Percentiles rank a stretch among this genome's conserved stretches.
phyloP scores from a whole-genome alignment of 495 filamentous ascomycete species.

The Penicillium canescens region DNA sequence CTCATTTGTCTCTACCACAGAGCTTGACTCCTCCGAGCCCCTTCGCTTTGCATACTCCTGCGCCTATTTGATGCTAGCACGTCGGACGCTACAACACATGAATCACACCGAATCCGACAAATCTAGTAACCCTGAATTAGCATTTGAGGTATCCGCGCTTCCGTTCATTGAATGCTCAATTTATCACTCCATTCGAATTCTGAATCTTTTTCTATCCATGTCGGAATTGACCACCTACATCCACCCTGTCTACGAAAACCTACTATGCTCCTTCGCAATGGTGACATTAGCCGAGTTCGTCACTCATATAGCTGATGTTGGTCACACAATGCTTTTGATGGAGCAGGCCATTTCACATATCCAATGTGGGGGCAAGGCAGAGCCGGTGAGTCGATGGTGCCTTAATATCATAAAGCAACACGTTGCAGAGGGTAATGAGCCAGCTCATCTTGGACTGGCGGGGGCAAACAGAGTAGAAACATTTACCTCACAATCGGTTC shows the following conservation, averaged over 20 bases:
- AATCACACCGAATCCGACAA: not conserved
- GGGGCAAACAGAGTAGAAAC: not conserved
- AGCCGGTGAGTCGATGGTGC: slow-evolving; percentile 21
- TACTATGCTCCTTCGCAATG: slow-evolving; percentile 20
- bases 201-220: slow-evolving; percentile 12
- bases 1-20: not conserved
- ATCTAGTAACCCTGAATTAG: not conserved
- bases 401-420: slow-evolving; percentile 18
- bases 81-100: slow-evolving; percentile 12
- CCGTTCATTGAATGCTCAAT: slow-evolving; percentile 13
- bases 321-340: slow-evolving; percentile 7
- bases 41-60: slow-evolving; percentile 21
- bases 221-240: slow-evolving; percentile 17
- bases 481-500: not conserved
- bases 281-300: slow-evolving; percentile 17
- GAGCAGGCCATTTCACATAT: slow-evolving; percentile 19
- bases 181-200: slow-evolving; percentile 1
- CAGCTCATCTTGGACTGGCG: not conserved
- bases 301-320: slow-evolving; percentile 2
- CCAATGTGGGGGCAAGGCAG: slow-evolving; percentile 18
- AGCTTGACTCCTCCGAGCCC: slow-evolving; percentile 22
- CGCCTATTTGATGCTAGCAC: slow-evolving; percentile 17
- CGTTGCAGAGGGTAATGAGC: not conserved
- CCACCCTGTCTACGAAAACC: slow-evolving; percentile 18
- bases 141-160: not conserved